Evolutionary conservation across 1,284 basidiomycete genomes (phyloP).

Genomic region (Cutaneotrichosporon cyanovorans): DNA sequence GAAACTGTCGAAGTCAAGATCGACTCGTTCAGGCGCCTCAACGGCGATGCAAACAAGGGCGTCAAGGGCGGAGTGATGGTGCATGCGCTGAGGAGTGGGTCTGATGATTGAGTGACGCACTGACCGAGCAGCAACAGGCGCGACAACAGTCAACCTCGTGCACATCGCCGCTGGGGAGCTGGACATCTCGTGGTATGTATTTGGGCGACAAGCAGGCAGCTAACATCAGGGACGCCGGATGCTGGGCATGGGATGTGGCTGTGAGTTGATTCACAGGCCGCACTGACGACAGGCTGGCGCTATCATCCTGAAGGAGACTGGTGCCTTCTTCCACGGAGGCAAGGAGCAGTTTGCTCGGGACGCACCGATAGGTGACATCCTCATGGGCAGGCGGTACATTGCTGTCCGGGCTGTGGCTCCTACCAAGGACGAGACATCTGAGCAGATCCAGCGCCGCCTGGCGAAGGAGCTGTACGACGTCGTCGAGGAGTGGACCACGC

Average conservation of each 20-base stretch:
- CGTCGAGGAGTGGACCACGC: constrained; percentile 57
- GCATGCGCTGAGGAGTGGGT: constrained; percentile 63
- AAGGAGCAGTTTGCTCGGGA: constrained; percentile 51
- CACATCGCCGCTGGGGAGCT: constrained; percentile 75
- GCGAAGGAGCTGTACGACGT: constrained; percentile 74
- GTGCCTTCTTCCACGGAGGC: constrained; percentile 63
- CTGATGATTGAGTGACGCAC: neutral
- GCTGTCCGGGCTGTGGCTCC: constrained; percentile 51
- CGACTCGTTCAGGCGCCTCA: constrained; percentile 62
- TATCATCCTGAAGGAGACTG: constrained; percentile 83
- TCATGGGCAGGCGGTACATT: constrained; percentile 75
- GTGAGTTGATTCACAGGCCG: constrained; percentile 44
- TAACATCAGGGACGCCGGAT: constrained; percentile 46
- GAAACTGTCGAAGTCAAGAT: constrained; percentile 60
- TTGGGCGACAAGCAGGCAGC: neutral
- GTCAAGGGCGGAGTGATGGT: constrained; percentile 76
- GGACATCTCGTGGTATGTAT: constrained; percentile 60
- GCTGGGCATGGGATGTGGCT: constrained; percentile 71
- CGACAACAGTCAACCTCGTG: constrained; percentile 70
- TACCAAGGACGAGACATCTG: constrained; percentile 53
- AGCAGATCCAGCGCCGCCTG: constrained; percentile 68
- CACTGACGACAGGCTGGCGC: constrained; percentile 59
- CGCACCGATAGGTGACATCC: constrained; percentile 56
- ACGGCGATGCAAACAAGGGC: constrained; percentile 61
- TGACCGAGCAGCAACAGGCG: constrained; percentile 53